Conservation (phyloP, 805 yeast species). For the Candida krabiensis region DNA sequence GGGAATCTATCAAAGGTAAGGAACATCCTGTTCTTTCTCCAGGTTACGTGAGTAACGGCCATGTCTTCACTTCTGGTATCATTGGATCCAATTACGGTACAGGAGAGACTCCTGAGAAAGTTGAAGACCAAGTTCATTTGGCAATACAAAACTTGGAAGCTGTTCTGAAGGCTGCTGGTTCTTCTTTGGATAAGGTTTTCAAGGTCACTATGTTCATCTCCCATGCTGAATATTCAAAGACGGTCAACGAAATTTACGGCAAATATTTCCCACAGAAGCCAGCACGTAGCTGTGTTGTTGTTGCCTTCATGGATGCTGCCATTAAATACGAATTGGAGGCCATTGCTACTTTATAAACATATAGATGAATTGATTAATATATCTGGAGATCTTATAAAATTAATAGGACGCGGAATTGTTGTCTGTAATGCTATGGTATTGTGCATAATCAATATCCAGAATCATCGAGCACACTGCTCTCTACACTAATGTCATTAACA, state of each 20-base stretch:
- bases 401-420: no score
- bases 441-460: no score
- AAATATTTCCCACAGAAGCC: constrained; percentile 49
- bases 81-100: constrained; percentile 29
- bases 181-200: constrained; percentile 45
- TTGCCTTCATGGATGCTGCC: constrained; percentile 48
- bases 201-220: constrained; percentile 51
- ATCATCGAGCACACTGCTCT: no score
- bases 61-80: constrained; percentile 28
- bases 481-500: no score
- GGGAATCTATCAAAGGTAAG: constrained; percentile 35
- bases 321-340: constrained; percentile 51
- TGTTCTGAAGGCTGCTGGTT: constrained; percentile 44
- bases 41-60: constrained; percentile 21
- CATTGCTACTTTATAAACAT: constrained; percentile 27
- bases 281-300: constrained; percentile 54
- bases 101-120: constrained; percentile 42
- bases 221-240: constrained; percentile 42
- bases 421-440: no score
- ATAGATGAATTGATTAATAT: no score
- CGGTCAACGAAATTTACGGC: constrained; percentile 46
- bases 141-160: constrained; percentile 45
- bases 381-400: no score
- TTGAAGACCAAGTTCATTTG: constrained; percentile 44
- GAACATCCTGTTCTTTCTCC: constrained; percentile 30